Percentiles rank a stretch among this genome's conserved stretches.
These are phyloP conservation scores for Bisporella sp. DNA, from an alignment of 2,329 filamentous ascomycete species.

Conservation along the genomic window DNA sequence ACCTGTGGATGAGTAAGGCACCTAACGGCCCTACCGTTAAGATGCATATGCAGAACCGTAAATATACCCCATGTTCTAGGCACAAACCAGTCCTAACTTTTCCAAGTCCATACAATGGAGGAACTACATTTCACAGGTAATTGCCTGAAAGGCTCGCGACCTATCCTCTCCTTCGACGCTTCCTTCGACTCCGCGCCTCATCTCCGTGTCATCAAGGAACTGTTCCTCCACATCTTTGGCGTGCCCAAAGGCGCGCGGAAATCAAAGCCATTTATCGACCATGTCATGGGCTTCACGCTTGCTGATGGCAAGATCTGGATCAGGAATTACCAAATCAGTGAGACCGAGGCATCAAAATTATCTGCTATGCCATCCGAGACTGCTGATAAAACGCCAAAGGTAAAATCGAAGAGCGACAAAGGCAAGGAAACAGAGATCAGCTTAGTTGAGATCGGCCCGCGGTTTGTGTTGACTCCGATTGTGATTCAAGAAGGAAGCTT, in stretches of 20 bases:
- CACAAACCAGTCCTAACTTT: background rate
- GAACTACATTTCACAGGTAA: slow-evolving; percentile 96
- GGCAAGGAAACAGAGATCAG: slow-evolving; percentile 66
- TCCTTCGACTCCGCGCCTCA: slow-evolving; percentile 78
- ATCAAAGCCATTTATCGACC: slow-evolving; percentile 92
- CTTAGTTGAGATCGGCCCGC: slow-evolving; percentile 87
- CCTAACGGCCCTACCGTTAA: slow-evolving; percentile 57
- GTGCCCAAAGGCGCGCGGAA: slow-evolving; percentile 84
- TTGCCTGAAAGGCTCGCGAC: slow-evolving; percentile 87
- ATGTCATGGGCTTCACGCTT: slow-evolving; percentile 86
- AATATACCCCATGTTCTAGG: background rate
- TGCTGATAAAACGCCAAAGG: slow-evolving; percentile 37
- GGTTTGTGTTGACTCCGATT: slow-evolving; percentile 89
- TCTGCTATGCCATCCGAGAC: slow-evolving; percentile 32
- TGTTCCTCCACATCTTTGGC: slow-evolving; percentile 84
- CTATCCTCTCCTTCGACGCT: slow-evolving; percentile 85
- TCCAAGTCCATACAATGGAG: slow-evolving; percentile 83
- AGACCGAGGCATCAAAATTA: slow-evolving; percentile 58
- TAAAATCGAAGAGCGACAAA: slow-evolving; percentile 36
- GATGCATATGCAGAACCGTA: slow-evolving; percentile 73
- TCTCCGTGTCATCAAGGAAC: slow-evolving; percentile 77
- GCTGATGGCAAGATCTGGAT: slow-evolving; percentile 96
- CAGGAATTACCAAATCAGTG: slow-evolving; percentile 86
- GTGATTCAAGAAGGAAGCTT: slow-evolving; percentile 94
- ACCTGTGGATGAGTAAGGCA: slow-evolving; percentile 86